Conservation (phyloP, 2,329 filamentous ascomycete species). For the Colletotrichum truncatum region DNA sequence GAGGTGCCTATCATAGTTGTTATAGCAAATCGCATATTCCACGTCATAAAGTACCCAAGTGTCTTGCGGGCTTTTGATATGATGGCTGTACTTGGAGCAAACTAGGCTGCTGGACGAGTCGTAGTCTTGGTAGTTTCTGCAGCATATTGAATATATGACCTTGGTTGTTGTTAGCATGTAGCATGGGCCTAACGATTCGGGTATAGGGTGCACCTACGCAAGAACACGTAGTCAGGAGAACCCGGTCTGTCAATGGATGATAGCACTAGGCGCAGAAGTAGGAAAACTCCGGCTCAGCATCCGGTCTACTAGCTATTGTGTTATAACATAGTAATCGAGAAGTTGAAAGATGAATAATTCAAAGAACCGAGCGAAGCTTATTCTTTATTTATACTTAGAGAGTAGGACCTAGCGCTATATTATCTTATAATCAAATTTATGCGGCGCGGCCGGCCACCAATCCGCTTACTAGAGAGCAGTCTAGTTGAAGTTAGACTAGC, state of each 20-base stretch:
- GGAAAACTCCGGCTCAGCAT: not conserved
- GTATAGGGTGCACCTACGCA: not conserved
- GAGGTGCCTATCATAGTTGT: not conserved
- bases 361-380: not conserved
- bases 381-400: not conserved
- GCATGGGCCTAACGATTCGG: not conserved
- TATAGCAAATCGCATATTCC: not conserved
- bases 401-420: not conserved
- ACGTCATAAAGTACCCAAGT: not conserved
- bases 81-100: not conserved
- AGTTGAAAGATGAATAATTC: not conserved
- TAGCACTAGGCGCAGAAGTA: not conserved
- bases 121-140: not conserved
- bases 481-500: not conserved
- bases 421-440: not conserved
- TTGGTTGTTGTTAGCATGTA: not conserved
- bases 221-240: not conserved
- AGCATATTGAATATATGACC: not conserved
- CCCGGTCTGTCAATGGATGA: not conserved
- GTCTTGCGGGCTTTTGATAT: not conserved
- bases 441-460: not conserved
- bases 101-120: not conserved
- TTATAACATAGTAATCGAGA: not conserved
- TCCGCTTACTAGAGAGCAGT: not conserved
- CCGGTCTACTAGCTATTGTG: not conserved